Evolutionary conservation across 306 rosid species (phyloP), one percentile per base, ranked within the genome.

Genomic region (Acacia acuminata): DNA sequence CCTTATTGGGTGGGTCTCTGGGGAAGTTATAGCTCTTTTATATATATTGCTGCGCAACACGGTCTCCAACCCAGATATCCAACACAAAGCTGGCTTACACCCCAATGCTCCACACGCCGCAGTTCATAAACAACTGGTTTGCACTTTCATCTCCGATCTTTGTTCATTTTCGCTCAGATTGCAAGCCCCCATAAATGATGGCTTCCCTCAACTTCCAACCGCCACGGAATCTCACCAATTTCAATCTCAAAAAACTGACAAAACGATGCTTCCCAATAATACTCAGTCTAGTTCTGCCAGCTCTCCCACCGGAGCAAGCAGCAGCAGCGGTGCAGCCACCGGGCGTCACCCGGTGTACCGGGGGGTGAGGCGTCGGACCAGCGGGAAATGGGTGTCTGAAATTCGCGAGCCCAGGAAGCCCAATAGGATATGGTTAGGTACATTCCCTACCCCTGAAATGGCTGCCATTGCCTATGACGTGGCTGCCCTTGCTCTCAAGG

Each of bases 401-500:
- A 87, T 87, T 17, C 77, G 90, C 0, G 90, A 87, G 42, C 90
- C 90, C 3, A 87, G 42, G 51, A 87, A 87, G 48, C 90, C 90
- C 0, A 85, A 82, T 45, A 85, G 90, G 66, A 96, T 96, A 50
- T 96, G 99, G 99, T 83, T 96, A 51, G 99, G 99, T 22, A 96
- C 99, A 72, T 96, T 91, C 72, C 72, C 91, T 17, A 90, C 96
- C 0, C 94, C 99, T 0, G 99, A 96, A 84, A 96, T 96, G 98
- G 97, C 98, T 0, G 99, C 99, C 17, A 86, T 90, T 15, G 99
- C 98, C 8, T 96, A 92, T 77, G 99, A 96, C 48, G 99, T 96
- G 20, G 99, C 98, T 0, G 97, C 98, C 0, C 92, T 94, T 44
- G 94, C 97, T 45, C 96, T 94, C 8, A 96, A 94, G 81, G 99